Evolutionary conservation across 768 basidiomycete species (phyloP).

Genomic region (Leccinum rimulosum): DNA sequence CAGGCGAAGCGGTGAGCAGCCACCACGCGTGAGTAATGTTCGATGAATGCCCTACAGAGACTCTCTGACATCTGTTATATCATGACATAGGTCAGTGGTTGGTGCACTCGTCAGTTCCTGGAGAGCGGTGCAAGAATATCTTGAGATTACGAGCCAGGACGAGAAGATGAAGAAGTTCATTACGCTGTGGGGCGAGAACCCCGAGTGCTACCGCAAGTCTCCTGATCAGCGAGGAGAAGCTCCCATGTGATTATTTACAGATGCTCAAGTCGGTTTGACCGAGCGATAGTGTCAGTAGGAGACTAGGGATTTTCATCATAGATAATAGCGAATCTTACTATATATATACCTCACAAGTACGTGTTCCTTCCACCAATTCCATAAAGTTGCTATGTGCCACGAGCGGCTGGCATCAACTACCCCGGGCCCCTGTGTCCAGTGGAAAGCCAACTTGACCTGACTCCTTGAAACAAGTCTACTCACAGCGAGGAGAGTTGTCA

Average conservation of each 20-base stretch:
- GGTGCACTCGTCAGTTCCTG: conserved; percentile 39
- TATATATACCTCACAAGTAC: no score
- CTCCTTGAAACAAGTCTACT: no score
- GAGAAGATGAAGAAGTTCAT: conserved; percentile 18
- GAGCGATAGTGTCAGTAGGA: no score
- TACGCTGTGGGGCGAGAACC: conserved; percentile 27
- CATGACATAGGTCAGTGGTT: conserved; percentile 34
- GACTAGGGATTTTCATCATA: no score
- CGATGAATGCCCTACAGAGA: not conserved
- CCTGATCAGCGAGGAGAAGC: not conserved
- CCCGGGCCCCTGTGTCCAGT: no score
- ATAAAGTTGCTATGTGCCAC: no score
- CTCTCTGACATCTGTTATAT: not conserved
- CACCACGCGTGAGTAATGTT: conserved; percentile 34
- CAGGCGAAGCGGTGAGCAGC: conserved; percentile 28
- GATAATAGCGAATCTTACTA: not conserved
- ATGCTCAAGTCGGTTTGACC: not conserved
- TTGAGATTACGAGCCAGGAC: conserved; percentile 11
- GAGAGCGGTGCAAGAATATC: conserved; percentile 31
- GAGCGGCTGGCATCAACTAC: no score
- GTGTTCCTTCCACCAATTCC: no score
- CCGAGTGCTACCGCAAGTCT: conserved; percentile 23
- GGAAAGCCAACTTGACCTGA: no score
- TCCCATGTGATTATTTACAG: not conserved
- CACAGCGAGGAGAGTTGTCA: no score